Evolutionary conservation across 345 rosid genomes (phyloP), one percentile per base, ranked within the genome.

Genomic region (Clarkia xantiana): DNA sequence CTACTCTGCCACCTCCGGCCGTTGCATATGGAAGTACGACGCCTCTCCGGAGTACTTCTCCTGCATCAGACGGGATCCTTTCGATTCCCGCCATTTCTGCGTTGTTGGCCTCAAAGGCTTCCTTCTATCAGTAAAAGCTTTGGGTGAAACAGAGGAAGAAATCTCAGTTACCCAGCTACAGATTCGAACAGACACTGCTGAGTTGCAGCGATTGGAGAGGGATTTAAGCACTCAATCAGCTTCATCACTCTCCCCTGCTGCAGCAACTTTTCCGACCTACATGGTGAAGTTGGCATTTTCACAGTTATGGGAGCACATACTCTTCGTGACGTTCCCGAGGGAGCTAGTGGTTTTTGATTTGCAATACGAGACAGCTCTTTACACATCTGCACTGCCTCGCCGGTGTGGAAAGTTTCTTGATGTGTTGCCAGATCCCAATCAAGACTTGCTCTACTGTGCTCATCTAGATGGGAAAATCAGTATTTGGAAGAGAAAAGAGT

Each of bases 401-500:
- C 90, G 96, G 11, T 86, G 86, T 44, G 70, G 82, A 41, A 86
- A 81, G 74, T 86, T 86, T 67, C 69, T 86, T n/a, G 94, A 90
- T 61, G 88, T 90, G 36, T 67, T 79, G 58, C 86, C 88, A 0
- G 95, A 90, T 78, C 96, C 94, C 0, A 70, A 74, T 57, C 70
- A 71, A 46, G 94, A 79, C 62, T 66, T 81, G 67, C 76, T 91
- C 16, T 86, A 78, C 45, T 91, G 96, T 61, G 93, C 83, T 57
- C 96, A 91, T 56, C 62, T 86, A 12, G 98, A 91, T 60, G 96
- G 98, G 40, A 79, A 59, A 71, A 80, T 91, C 73, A 91, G 93
- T 71, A 75, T 86, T 49, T 91, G 96, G 98, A 79, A 76, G 48
- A 78, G 88, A 18, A 81, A 86, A 71, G 91, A 81, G 97, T 90